These are phyloP conservation scores for Fusarium poae DNA, from an alignment of 2,329 filamentous ascomycete species.

Conservation along the genomic window DNA sequence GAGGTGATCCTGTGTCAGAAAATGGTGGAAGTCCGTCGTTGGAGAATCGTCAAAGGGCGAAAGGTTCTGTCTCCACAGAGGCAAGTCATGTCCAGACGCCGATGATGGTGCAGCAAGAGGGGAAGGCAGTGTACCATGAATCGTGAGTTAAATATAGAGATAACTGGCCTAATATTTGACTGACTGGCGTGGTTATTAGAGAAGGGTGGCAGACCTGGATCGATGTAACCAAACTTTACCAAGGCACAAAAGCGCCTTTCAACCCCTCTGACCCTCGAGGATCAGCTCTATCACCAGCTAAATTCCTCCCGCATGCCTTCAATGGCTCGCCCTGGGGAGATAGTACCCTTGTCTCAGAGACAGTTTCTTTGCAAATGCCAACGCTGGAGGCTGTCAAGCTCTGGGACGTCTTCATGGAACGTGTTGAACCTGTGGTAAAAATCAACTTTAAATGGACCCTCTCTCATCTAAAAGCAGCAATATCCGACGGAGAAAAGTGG, in stretches of 20 bases:
- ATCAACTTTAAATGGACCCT: slow-evolving; percentile 33
- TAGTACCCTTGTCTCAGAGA: background rate
- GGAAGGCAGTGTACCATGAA: slow-evolving; percentile 14
- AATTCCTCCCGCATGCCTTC: slow-evolving; percentile 18
- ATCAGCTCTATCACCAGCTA: slow-evolving; percentile 18
- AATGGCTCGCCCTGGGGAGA: slow-evolving; percentile 24
- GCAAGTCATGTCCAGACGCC: slow-evolving; percentile 11
- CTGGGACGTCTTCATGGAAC: slow-evolving; percentile 21
- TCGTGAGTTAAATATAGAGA: background rate
- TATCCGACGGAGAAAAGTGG: slow-evolving; percentile 14
- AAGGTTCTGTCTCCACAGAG: background rate
- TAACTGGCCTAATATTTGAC: no score
- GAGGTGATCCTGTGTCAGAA: slow-evolving; percentile 16
- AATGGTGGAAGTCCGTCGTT: background rate
- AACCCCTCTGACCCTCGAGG: background rate
- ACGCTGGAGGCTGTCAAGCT: background rate
- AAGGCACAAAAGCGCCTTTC: background rate
- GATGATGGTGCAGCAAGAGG: slow-evolving; percentile 26
- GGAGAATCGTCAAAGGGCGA: background rate
- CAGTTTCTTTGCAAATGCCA: background rate
- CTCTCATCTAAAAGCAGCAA: background rate
- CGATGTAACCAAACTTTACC: slow-evolving; percentile 13
- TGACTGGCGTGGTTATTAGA: background rate
- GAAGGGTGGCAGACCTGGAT: slow-evolving; percentile 28
- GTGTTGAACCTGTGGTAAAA: slow-evolving; percentile 25